Base-by-base conservation (phyloP, 306 rosid genomes). In the Vigna nakashimae region DNA sequence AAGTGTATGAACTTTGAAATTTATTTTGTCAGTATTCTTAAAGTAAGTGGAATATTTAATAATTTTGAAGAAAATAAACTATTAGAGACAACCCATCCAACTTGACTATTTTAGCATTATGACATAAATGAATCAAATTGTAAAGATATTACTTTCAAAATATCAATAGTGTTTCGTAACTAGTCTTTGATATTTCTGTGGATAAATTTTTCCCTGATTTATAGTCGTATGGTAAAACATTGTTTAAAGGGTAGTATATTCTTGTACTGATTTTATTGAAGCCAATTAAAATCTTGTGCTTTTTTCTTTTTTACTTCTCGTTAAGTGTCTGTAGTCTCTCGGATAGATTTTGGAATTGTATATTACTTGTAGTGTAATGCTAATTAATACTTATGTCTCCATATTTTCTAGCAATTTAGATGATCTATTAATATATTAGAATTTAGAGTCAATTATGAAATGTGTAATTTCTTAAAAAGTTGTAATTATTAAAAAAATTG, bases 21-120 rank as follows among this genome's bases (percentile, higher is more conserved):
- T 76, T 91, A 92, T 88, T 84, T 90, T 63, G 82, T 89, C 83
- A 94, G 62, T 76, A 76, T 85, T 85, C 97, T 92, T 97, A 92
- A 88, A 75, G 88, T 85, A 64, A 84, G 82, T 79, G 89, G 79
- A 80, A 88, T 86, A 30, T 97, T 97, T 55, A 94, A 82, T 82
- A 94, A 76, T 60, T 94, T 93, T 4, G 80, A 69, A 68, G 98
- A 97, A 75, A 94, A 81, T 52, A 94, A 71, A n/a, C 95, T 89
- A 80, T 93, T 84, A 79, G 93, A 92, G 78, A 81, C 93, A 74
- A 97, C 97, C 97, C 97, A 94, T 74, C 92, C 79, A 53, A 94
- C 93, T 88, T 94, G 98, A 85, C 86, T 87, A 85, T 67, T 92
- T 43, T 84, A 82, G 84, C 97, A 84, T 75, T 71, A 85, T 46